Evolutionary conservation across 768 basidiomycete genomes (phyloP).

Genomic region (Lentinula raphanica): DNA sequence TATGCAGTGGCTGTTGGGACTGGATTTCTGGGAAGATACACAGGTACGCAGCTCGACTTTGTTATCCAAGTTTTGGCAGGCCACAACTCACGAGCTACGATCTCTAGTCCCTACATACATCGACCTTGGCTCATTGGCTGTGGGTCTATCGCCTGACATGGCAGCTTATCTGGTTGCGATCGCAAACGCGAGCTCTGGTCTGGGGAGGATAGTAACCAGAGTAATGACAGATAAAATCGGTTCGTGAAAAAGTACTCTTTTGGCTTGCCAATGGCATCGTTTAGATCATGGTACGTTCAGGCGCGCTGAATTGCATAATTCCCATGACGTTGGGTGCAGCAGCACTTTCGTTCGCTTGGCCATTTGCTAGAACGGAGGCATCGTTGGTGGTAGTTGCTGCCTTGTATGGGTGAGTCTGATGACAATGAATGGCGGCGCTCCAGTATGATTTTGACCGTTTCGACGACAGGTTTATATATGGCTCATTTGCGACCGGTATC

Average conservation of each 20-base stretch:
- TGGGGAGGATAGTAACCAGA: slow-evolving; percentile 51
- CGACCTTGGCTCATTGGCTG: slow-evolving; percentile 32
- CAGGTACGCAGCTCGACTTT: slow-evolving; percentile 33
- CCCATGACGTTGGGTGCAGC: slow-evolving; percentile 56
- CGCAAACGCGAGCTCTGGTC: slow-evolving; percentile 38
- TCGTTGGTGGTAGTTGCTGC: slow-evolving; percentile 24
- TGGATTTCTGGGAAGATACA: slow-evolving; percentile 66
- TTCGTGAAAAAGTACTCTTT: slow-evolving; percentile 50
- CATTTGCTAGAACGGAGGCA: slow-evolving; percentile 42
- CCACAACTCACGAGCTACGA: not conserved
- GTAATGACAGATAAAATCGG: slow-evolving; percentile 50
- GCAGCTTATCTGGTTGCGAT: slow-evolving; percentile 41
- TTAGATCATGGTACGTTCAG: slow-evolving; percentile 23
- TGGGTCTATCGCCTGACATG: slow-evolving; percentile 30
- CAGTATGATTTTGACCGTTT: too few relatives aligned
- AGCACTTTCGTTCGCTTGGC: slow-evolving; percentile 65
- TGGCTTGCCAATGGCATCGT: slow-evolving; percentile 22
- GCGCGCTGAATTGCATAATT: slow-evolving; percentile 63
- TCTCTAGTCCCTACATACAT: slow-evolving; percentile 53
- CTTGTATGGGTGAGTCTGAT: slow-evolving; percentile 2
- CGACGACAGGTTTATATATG: slow-evolving; percentile 37
- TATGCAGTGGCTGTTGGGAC: slow-evolving; percentile 55
- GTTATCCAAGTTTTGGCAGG: slow-evolving; percentile 34
- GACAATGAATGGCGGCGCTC: too few relatives aligned
- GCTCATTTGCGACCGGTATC: slow-evolving; percentile 45